Conservation (phyloP, 495 filamentous ascomycete species). For the Aspergillus ostianus region DNA sequence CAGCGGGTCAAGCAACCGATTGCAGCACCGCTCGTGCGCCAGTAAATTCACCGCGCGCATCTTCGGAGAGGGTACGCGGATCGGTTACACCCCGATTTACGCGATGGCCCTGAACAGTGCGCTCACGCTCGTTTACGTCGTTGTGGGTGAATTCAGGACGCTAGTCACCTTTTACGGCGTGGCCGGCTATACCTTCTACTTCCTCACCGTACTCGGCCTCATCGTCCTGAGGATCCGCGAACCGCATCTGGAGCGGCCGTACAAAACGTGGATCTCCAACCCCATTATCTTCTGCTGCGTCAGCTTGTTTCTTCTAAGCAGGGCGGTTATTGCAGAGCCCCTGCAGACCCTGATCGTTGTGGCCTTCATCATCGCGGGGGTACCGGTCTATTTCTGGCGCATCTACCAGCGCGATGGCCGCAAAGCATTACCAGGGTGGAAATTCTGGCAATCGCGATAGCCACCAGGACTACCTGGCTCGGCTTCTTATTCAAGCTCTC, state of each 20-base stretch:
- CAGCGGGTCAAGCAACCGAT: constrained; percentile 35
- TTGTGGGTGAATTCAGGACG: constrained; percentile 86
- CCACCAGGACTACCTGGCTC: too few relatives aligned
- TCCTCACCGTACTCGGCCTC: constrained; percentile 87
- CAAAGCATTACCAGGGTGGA: constrained; percentile 53
- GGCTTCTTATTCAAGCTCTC: neutral
- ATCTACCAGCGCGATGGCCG: constrained; percentile 57
- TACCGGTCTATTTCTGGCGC: constrained; percentile 87
- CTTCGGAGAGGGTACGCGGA: constrained; percentile 58
- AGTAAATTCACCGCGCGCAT: constrained; percentile 53
- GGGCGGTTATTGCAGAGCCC: constrained; percentile 87
- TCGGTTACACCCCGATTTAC: constrained; percentile 81
- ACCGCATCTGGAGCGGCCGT: constrained; percentile 82
- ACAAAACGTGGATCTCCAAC: constrained; percentile 92
- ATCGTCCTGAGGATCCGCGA: constrained; percentile 89
- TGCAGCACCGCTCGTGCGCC: constrained; percentile 59
- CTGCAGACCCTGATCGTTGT: constrained; percentile 83
- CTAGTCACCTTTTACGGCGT: constrained; percentile 96
- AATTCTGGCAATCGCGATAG: constrained; percentile 55
- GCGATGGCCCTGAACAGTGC: constrained; percentile 78
- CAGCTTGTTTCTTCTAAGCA: constrained; percentile 82
- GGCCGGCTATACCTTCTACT: constrained; percentile 95
- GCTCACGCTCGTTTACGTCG: constrained; percentile 72
- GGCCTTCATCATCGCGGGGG: constrained; percentile 74
- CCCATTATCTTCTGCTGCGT: constrained; percentile 99